A percentile compares a stretch with the other conserved stretches of the same genome.
Evolutionary conservation across 169 alveolate genomes (phyloP).

Genomic region (Eimeria necatrix): DNA sequence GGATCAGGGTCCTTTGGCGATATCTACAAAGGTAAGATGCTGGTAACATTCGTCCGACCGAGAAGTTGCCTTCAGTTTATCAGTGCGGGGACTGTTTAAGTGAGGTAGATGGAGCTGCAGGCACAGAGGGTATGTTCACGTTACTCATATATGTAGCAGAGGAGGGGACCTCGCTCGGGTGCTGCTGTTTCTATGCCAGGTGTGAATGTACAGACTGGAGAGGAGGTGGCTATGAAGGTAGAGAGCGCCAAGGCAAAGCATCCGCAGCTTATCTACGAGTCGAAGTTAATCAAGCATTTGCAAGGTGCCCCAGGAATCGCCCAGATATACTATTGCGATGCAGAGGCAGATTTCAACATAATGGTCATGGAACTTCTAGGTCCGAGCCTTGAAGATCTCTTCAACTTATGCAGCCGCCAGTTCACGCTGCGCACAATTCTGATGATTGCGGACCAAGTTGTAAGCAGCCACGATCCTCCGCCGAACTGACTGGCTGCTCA

Average conservation of each 20-base stretch:
- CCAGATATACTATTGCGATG: constrained; percentile 82
- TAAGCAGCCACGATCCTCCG: constrained; percentile 44
- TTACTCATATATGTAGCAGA: too few species aligned
- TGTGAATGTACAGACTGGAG: constrained; percentile 82
- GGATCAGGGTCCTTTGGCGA: constrained; percentile 99
- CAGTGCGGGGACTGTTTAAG: too few species aligned
- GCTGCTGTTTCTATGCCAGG: constrained; percentile 44
- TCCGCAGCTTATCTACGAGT: constrained; percentile 87
- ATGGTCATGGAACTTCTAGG: constrained; percentile 92
- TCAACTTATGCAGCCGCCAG: constrained; percentile 95
- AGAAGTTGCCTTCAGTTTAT: too few species aligned
- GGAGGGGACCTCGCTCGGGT: too few species aligned
- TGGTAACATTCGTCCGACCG: too few species aligned
- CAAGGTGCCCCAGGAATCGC: constrained; percentile 82
- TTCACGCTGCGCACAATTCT: constrained; percentile 96
- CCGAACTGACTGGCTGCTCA: too few species aligned
- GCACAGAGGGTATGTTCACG: too few species aligned
- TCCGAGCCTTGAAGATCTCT: constrained; percentile 90
- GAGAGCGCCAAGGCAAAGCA: constrained; percentile 87
- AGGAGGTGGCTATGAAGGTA: constrained; percentile 86
- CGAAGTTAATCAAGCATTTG: constrained; percentile 84
- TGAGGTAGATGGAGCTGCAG: too few species aligned
- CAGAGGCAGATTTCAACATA: constrained; percentile 85
- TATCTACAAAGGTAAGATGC: constrained; percentile 92
- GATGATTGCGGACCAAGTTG: constrained; percentile 98